Conservation (phyloP, 73 alveolate species). For the Tetrahymena thermophila region DNA sequence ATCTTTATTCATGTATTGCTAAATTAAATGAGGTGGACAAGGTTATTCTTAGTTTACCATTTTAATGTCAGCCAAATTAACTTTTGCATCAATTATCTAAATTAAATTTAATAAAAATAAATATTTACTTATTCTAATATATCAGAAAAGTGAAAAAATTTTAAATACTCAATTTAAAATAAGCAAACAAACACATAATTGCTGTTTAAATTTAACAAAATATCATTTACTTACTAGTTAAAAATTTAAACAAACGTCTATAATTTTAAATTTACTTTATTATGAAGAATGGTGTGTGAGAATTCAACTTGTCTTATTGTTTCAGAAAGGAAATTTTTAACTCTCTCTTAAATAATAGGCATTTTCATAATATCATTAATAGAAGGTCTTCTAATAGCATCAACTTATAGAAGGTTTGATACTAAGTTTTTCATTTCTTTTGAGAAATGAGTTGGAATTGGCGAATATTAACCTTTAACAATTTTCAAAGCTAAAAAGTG, state of each 20-base stretch:
- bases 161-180: neutral
- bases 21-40: neutral
- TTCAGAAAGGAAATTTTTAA: constrained; percentile 62
- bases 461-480: constrained; percentile 58
- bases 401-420: constrained; percentile 46
- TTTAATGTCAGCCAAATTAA: neutral
- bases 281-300: constrained; percentile 78
- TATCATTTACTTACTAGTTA: too few species aligned
- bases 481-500: constrained; percentile 76
- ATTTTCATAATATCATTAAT: constrained; percentile 67
- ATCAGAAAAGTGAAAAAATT: too few species aligned
- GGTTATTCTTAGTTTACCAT: neutral
- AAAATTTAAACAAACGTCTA: too few species aligned
- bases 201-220: neutral
- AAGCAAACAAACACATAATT: too few species aligned
- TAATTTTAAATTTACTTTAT: neutral
- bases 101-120: neutral
- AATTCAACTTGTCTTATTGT: constrained; percentile 65
- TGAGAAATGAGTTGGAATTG: constrained; percentile 61
- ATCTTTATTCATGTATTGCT: neutral
- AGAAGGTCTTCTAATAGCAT: constrained; percentile 76
- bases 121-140: too few species aligned
- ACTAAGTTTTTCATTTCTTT: constrained; percentile 59
- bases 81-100: neutral
- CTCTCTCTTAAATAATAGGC: constrained; percentile 56